phyloP scores from a whole-genome alignment of 2,329 filamentous ascomycete species.

The Fusarium penzigii region DNA sequence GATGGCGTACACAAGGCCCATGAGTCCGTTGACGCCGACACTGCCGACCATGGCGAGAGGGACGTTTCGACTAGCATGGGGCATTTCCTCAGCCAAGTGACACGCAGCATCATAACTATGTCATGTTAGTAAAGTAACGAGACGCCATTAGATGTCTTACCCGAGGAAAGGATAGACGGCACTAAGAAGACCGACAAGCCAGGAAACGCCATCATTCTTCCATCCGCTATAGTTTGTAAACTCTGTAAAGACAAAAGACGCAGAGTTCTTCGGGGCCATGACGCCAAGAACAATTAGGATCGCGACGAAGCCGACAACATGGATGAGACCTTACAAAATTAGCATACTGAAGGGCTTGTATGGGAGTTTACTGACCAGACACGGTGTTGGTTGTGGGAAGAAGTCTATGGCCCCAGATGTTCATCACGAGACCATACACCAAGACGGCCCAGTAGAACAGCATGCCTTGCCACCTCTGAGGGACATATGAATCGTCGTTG shows the following conservation, averaged over 20 bases:
- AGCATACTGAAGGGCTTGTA: not conserved
- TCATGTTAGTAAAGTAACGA: not conserved
- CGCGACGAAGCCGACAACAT: conserved; percentile 29
- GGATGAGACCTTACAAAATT: conserved; percentile 24
- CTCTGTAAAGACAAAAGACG: conserved; percentile 34
- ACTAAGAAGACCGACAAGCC: conserved; percentile 35
- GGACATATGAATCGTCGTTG: conserved; percentile 42
- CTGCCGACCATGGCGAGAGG: conserved; percentile 37
- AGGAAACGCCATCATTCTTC: conserved; percentile 33
- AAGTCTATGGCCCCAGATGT: conserved; percentile 42
- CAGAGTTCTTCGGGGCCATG: conserved; percentile 33
- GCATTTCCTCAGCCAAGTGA: conserved; percentile 37
- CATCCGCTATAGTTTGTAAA: conserved; percentile 36
- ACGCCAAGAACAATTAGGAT: conserved; percentile 32
- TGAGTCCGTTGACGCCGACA: conserved; percentile 43
- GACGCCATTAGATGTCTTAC: conserved; percentile 17
- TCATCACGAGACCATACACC: conserved; percentile 38
- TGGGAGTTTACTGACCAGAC: conserved; percentile 5
- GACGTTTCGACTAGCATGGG: conserved; percentile 34
- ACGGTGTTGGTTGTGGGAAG: conserved; percentile 39
- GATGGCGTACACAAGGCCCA: conserved; percentile 45
- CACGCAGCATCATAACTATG: conserved; percentile 36
- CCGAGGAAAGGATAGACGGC: conserved; percentile 37
- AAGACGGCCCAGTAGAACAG: conserved; percentile 48
- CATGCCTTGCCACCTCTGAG: conserved; percentile 46